These are phyloP conservation scores for Penicillium arizonense DNA, from an alignment of 495 filamentous ascomycete species.

Conservation along the genomic window DNA sequence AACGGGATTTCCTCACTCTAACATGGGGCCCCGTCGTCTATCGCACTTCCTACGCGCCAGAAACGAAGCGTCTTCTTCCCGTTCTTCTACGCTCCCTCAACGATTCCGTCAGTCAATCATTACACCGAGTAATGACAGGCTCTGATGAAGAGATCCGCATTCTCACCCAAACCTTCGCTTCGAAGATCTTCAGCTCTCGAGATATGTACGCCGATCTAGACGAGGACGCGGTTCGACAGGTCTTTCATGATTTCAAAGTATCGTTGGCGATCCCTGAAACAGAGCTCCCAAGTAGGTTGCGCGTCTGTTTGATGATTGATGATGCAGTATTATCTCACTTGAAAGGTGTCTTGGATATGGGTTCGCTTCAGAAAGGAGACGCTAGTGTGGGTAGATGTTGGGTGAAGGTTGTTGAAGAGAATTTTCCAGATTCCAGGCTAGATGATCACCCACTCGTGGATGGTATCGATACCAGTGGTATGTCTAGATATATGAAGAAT, in stretches of 20 bases:
- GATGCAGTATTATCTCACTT: constrained; percentile 16
- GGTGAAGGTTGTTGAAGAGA: constrained; percentile 34
- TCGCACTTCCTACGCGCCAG: constrained; percentile 25
- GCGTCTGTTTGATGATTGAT: constrained; percentile 29
- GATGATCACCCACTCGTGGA: constrained; percentile 10
- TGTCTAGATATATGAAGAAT: neutral
- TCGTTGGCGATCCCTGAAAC: constrained; percentile 23
- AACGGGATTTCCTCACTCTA: constrained; percentile 28
- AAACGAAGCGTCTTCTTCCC: constrained; percentile 17
- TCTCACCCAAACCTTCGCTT: constrained; percentile 21
- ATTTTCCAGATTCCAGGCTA: constrained; percentile 26
- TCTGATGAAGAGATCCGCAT: constrained; percentile 15
- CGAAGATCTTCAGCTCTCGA: constrained; percentile 22
- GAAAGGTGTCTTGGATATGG: constrained; percentile 6
- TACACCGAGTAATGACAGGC: constrained; percentile 20
- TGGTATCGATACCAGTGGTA: neutral
- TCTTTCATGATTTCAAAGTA: constrained; percentile 30
- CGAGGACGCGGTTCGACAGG: constrained; percentile 16
- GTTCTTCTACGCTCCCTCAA: constrained; percentile 28
- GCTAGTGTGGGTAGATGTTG: constrained; percentile 15
- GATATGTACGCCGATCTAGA: constrained; percentile 11
- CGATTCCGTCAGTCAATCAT: constrained; percentile 15
- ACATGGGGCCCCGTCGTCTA: constrained; percentile 33
- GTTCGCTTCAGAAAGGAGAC: constrained; percentile 3
- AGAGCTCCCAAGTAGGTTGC: constrained; percentile 27